Conservation (phyloP, 2,329 filamentous ascomycete genomes). For the Chaetomium sp. region DNA sequence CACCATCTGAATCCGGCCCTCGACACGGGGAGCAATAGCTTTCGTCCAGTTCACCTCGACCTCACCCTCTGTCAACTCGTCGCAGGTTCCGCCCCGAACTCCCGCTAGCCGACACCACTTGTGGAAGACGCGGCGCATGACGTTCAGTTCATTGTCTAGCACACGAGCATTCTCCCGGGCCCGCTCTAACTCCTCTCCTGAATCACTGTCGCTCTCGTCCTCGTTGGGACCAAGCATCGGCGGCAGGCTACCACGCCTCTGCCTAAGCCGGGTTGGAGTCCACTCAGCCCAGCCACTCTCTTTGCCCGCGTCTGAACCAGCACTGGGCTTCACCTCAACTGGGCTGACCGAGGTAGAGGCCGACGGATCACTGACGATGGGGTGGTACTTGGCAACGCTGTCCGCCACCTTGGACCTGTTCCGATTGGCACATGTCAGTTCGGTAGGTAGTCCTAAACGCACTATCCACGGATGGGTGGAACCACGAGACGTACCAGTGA, state of each 20-base stretch:
- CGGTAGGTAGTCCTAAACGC: background rate
- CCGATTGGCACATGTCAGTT: background rate
- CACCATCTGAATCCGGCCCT: conserved; percentile 69
- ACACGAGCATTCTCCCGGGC: conserved; percentile 43
- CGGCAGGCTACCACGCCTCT: conserved; percentile 39
- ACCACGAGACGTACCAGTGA: conserved; percentile 56
- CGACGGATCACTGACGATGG: conserved; percentile 23
- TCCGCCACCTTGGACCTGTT: conserved; percentile 26
- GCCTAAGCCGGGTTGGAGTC: conserved; percentile 43
- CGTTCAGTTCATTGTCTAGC: conserved; percentile 58
- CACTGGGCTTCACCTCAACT: background rate
- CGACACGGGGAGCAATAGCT: conserved; percentile 74
- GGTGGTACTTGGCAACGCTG: conserved; percentile 30
- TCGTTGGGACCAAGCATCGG: conserved; percentile 46
- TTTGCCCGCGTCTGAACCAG: background rate
- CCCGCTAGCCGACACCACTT: conserved; percentile 74
- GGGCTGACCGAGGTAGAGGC: conserved; percentile 4
- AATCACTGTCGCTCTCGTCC: conserved; percentile 35
- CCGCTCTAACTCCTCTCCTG: conserved; percentile 40
- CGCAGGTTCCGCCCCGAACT: conserved; percentile 56
- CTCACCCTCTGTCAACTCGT: conserved; percentile 61
- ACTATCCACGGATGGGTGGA: too few relatives aligned
- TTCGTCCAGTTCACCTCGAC: conserved; percentile 74
- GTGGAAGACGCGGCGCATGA: conserved; percentile 68
- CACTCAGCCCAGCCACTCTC: conserved; percentile 43